phyloP scores from a whole-genome alignment of 352 stramenopile species.

The Pythium angustatum region DNA sequence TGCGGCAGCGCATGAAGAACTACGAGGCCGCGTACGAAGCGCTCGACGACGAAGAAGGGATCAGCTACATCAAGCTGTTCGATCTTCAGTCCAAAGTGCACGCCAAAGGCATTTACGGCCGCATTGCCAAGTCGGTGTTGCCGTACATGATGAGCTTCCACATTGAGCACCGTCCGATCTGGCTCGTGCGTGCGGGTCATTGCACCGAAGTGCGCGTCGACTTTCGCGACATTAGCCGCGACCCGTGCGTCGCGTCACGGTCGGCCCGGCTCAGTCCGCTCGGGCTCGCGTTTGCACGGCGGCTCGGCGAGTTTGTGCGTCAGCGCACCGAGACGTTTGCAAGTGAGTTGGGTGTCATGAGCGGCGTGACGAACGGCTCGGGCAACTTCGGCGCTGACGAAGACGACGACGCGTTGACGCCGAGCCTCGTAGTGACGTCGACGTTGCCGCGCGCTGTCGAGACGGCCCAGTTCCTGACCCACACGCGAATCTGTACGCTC shows the following conservation, averaged over 20 bases:
- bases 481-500: constrained; percentile 43
- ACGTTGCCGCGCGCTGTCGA: constrained; percentile 79
- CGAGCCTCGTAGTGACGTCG: constrained; percentile 75
- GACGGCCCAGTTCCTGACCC: constrained; percentile 63
- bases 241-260: constrained; percentile 72
- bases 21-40: constrained; percentile 89
- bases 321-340: constrained; percentile 51
- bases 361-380: not conserved
- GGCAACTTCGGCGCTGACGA: constrained; percentile 39
- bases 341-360: constrained; percentile 11
- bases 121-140: constrained; percentile 91
- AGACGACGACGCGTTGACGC: constrained; percentile 40
- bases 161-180: constrained; percentile 92
- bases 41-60: constrained; percentile 80
- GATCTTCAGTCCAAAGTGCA: constrained; percentile 88
- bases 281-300: constrained; percentile 91
- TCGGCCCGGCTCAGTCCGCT: constrained; percentile 86
- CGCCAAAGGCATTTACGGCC: constrained; percentile 84
- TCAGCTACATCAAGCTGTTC: constrained; percentile 91
- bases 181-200: constrained; percentile 90
- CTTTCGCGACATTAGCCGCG: constrained; percentile 66
- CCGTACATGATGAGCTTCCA: constrained; percentile 95
- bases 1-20: constrained; percentile 84
- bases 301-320: constrained; percentile 91
- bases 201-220: constrained; percentile 71